A percentile compares a stretch with the other conserved stretches of the same genome.
phyloP scores from a whole-genome alignment of 495 filamentous ascomycete species.

The Halenospora varia region DNA sequence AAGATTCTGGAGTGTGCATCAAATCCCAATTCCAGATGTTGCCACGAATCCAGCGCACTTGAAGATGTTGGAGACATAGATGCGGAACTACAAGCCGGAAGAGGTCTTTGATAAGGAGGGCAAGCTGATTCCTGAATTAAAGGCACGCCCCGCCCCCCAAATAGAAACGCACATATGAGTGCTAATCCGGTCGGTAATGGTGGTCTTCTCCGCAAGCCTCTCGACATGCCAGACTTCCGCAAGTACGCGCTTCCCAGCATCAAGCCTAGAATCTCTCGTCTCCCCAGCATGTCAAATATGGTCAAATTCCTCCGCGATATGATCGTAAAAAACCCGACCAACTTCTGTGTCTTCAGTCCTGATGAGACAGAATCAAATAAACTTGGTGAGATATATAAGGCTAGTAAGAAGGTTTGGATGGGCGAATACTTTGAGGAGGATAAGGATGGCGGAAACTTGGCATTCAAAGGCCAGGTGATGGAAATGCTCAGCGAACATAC shows the following conservation, averaged over 20 bases:
- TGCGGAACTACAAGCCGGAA: slow-evolving; percentile 65
- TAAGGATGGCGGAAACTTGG: slow-evolving; percentile 62
- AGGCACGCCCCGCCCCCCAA: slow-evolving; percentile 52
- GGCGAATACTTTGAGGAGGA: slow-evolving; percentile 72
- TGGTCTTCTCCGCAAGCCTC: slow-evolving; percentile 55
- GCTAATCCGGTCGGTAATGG: slow-evolving; percentile 72
- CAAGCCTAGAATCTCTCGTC: slow-evolving; percentile 44
- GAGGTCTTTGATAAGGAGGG: slow-evolving; percentile 57
- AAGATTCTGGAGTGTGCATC: slow-evolving; percentile 69
- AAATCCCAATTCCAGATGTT: slow-evolving; percentile 66
- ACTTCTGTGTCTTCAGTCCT: slow-evolving; percentile 69
- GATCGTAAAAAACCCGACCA: slow-evolving; percentile 53
- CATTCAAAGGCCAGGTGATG: slow-evolving; percentile 63
- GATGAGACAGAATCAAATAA: slow-evolving; percentile 79
- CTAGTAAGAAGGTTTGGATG: slow-evolving; percentile 73
- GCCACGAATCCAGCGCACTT: slow-evolving; percentile 54
- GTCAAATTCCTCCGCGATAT: slow-evolving; percentile 59
- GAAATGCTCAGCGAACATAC: slow-evolving; percentile 76
- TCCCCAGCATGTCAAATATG: slow-evolving; percentile 61
- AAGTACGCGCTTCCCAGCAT: slow-evolving; percentile 54
- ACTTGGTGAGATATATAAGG: slow-evolving; percentile 60
- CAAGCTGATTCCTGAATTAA: slow-evolving; percentile 54
- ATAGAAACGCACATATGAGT: slow-evolving; percentile 61
- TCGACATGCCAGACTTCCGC: slow-evolving; percentile 61
- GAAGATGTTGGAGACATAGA: slow-evolving; percentile 63